A percentile compares a stretch with the other conserved stretches of the same genome.
These are phyloP conservation scores for Globisporangium yorkense DNA, from an alignment of 352 stramenopile species.

Conservation along the genomic window DNA sequence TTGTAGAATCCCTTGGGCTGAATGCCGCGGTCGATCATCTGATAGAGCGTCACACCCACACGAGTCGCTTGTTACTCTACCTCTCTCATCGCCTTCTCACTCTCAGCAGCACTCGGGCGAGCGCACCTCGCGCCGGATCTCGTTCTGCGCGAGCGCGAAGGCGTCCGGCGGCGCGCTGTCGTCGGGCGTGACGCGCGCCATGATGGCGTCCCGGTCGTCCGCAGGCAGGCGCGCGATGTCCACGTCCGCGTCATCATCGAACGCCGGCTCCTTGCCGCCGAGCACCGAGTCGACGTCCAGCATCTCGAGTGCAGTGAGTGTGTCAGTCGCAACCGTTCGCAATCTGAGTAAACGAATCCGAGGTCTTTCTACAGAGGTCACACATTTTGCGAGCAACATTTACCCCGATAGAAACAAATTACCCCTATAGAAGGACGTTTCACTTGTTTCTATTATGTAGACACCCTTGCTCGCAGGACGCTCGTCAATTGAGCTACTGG, in stretches of 20 bases:
- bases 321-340: no score
- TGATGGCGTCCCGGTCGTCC: constrained; percentile 61
- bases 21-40: constrained; percentile 82
- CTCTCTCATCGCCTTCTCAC: neutral
- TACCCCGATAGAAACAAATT: neutral
- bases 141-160: constrained; percentile 71
- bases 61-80: neutral
- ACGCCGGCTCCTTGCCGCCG: constrained; percentile 31
- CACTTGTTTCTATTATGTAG: neutral
- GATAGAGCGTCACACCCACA: neutral
- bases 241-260: constrained; percentile 68
- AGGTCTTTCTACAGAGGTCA: neutral
- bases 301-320: constrained; percentile 10
- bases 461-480: neutral
- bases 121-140: constrained; percentile 68
- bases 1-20: constrained; percentile 85
- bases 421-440: neutral
- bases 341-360: no score
- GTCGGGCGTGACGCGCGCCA: constrained; percentile 59
- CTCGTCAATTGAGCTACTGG: no score
- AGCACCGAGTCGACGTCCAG: constrained; percentile 31
- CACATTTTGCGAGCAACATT: neutral
- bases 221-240: constrained; percentile 52
- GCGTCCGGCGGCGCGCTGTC: constrained; percentile 60
- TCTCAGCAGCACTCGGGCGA: neutral